Conservation (phyloP, 331 rosid genomes). For the Prunus yedoensis region DNA sequence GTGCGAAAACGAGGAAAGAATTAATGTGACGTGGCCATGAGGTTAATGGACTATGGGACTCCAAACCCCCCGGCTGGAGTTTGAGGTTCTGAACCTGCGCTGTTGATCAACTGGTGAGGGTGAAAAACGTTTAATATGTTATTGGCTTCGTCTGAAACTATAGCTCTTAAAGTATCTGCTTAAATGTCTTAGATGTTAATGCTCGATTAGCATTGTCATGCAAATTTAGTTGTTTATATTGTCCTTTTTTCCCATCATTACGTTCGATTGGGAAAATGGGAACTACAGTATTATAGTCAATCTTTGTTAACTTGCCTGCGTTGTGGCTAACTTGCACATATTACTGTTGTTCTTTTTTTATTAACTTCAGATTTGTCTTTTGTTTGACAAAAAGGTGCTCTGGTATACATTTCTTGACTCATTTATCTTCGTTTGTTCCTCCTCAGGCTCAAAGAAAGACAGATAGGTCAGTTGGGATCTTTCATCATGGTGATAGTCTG, state of each 20-base stretch:
- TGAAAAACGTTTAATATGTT: too few relatives aligned
- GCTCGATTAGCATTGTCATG: not conserved
- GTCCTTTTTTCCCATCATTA: not conserved
- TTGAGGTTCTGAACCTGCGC: too few relatives aligned
- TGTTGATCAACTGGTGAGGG: too few relatives aligned
- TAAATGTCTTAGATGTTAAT: too few relatives aligned
- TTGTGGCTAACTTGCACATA: not conserved
- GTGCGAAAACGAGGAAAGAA: too few relatives aligned
- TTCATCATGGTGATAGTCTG: constrained; percentile 43
- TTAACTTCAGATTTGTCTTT: not conserved
- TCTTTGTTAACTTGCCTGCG: not conserved
- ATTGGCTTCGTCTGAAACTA: too few relatives aligned
- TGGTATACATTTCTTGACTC: constrained; percentile 14
- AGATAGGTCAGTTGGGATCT: constrained; percentile 37
- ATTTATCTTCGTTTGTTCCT: constrained; percentile 9
- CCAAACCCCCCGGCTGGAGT: too few relatives aligned
- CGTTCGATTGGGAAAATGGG: not conserved
- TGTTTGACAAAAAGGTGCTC: constrained; percentile 2
- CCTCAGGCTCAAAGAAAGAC: constrained; percentile 41
- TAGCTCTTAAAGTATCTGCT: too few relatives aligned
- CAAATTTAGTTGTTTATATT: not conserved
- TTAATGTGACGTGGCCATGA: too few relatives aligned
- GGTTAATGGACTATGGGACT: too few relatives aligned
- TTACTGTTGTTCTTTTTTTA: not conserved
- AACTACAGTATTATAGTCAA: not conserved